These are phyloP conservation scores for Lanmaoa pseudosensibilis DNA, from an alignment of 768 basidiomycete genomes.

Conservation along the genomic window DNA sequence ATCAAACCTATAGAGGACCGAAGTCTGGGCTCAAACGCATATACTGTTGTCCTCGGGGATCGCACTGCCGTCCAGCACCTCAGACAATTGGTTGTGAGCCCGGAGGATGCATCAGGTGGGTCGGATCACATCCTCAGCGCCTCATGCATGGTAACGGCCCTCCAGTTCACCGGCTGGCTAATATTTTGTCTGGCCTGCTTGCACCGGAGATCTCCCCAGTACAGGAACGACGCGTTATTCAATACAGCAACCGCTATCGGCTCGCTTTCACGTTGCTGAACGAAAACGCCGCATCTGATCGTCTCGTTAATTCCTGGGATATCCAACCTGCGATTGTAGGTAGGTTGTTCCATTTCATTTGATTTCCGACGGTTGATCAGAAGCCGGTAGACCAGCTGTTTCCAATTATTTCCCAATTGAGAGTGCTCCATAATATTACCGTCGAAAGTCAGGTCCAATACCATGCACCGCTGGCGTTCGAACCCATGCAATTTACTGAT, in stretches of 20 bases:
- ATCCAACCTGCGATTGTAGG: constrained; percentile 61
- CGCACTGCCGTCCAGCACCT: constrained; percentile 22
- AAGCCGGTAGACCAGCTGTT: constrained; percentile 58
- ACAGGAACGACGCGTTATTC: constrained; percentile 53
- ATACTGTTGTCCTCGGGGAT: constrained; percentile 27
- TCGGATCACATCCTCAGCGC: constrained; percentile 2
- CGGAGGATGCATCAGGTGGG: constrained; percentile 32
- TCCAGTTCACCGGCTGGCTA: constrained; percentile 39
- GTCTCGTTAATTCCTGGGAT: constrained; percentile 68
- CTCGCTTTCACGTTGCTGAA: constrained; percentile 92
- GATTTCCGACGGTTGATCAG: constrained; percentile 17
- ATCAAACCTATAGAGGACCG: constrained; percentile 16
- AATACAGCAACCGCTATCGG: constrained; percentile 80
- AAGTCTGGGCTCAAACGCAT: constrained; percentile 12
- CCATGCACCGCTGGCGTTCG: constrained; percentile 86
- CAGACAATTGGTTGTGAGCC: constrained; percentile 23
- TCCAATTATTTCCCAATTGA: constrained; percentile 62
- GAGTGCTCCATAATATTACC: constrained; percentile 81
- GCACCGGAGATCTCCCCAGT: constrained; percentile 47
- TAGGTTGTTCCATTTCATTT: constrained; percentile 39
- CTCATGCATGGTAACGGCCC: constrained; percentile 18
- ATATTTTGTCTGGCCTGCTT: constrained; percentile 41
- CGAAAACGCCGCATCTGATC: constrained; percentile 76
- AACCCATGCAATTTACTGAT: constrained; percentile 43
- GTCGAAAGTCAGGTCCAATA: constrained; percentile 94